A percentile compares a stretch with the other conserved stretches of the same genome.
Conservation (phyloP, 2,329 filamentous ascomycete species). For the Hawksworthiomyces lignivorus region DNA sequence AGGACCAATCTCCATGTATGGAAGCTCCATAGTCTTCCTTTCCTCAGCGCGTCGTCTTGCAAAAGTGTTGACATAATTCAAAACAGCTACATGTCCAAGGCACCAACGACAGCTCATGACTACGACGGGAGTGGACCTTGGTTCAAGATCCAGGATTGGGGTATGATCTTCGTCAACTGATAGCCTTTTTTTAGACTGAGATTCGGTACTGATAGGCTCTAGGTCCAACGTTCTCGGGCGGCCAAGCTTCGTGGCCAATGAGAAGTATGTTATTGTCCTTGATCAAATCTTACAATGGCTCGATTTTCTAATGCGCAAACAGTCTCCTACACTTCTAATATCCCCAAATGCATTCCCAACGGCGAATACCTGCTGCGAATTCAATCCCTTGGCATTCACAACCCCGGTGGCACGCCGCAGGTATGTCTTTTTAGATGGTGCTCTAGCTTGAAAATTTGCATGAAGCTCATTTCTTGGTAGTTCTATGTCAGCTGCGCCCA, state of each 20-base stretch:
- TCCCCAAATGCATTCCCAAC: constrained; percentile 44
- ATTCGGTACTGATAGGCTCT: too few species aligned
- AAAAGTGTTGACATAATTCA: neutral
- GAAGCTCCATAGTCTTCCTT: neutral
- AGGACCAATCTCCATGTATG: constrained; percentile 31
- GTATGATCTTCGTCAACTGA: too few species aligned
- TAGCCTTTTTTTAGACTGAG: too few species aligned
- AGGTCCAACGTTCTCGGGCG: constrained; percentile 23
- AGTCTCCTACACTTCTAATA: constrained; percentile 30
- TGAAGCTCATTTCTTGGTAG: constrained; percentile 18
- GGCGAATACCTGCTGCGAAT: constrained; percentile 55
- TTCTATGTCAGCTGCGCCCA: constrained; percentile 43
- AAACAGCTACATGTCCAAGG: constrained; percentile 33
- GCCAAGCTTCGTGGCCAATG: constrained; percentile 27
- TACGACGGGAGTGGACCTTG: constrained; percentile 33
- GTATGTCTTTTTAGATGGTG: constrained; percentile 7
- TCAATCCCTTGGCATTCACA: constrained; percentile 55
- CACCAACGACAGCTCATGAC: constrained; percentile 24
- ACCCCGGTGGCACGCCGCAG: constrained; percentile 35
- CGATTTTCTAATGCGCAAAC: constrained; percentile 1
- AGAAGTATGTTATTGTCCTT: constrained; percentile 18
- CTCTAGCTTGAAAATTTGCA: neutral
- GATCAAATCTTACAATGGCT: neutral
- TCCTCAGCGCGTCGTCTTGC: too few species aligned
- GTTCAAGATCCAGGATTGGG: constrained; percentile 35